Conservation (phyloP, 306 rosid species). For the Sophora flavescens region DNA sequence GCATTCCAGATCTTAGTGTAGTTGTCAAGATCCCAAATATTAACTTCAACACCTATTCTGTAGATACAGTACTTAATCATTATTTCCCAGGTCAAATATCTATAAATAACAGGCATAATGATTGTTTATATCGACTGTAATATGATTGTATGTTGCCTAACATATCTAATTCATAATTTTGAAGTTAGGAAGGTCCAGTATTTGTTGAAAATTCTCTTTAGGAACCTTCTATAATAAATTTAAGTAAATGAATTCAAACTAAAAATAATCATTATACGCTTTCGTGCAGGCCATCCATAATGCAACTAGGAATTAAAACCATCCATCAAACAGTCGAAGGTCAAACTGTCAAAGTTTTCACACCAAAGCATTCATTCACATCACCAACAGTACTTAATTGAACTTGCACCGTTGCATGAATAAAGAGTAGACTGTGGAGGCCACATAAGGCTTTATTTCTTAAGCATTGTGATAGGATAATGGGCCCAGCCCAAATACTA, state of each 20-base stretch:
- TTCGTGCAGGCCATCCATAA: not conserved
- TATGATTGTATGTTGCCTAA: constrained; percentile 1
- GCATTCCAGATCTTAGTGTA: constrained; percentile 79
- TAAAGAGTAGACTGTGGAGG: not conserved
- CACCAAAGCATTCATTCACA: not conserved
- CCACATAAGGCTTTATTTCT: not conserved
- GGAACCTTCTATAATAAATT: constrained; percentile 27
- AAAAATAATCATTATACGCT: too few relatives aligned
- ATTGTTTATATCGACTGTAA: not conserved
- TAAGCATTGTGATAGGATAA: not conserved
- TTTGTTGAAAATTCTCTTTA: constrained; percentile 4
- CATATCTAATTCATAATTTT: constrained; percentile 11
- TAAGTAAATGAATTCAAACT: not conserved
- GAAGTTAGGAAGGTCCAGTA: not conserved
- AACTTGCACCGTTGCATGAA: not conserved
- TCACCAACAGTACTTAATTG: not conserved
- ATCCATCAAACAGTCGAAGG: not conserved
- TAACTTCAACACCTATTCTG: constrained; percentile 91
- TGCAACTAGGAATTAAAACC: not conserved
- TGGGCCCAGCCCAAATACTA: too few relatives aligned
- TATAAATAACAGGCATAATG: constrained; percentile 23
- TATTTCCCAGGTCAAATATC: constrained; percentile 19
- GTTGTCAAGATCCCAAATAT: constrained; percentile 81
- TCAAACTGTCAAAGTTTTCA: constrained; percentile 3
- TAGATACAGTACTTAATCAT: constrained; percentile 35